Conservation (phyloP, 306 rosid species). For the Sesbania bispinosa region DNA sequence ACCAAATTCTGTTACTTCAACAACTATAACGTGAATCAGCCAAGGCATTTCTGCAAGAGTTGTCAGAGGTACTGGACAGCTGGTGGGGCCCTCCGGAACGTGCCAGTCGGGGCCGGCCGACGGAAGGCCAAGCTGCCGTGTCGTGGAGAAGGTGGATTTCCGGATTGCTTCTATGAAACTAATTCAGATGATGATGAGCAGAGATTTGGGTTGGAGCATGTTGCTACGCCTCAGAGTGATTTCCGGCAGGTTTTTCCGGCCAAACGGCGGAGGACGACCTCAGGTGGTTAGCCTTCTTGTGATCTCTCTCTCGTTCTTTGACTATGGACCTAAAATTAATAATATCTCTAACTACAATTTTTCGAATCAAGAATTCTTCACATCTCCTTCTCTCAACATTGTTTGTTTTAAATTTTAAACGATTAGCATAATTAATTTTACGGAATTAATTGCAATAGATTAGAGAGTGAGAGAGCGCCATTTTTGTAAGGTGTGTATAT, state of each 20-base stretch:
- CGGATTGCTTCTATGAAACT: conserved; percentile 47
- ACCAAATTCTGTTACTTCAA: conserved; percentile 97
- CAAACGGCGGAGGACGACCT: conserved; percentile 50
- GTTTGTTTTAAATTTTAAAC: too few species aligned
- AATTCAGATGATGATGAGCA: conserved; percentile 32
- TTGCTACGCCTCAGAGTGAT: conserved; percentile 32
- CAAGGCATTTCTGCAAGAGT: conserved; percentile 84
- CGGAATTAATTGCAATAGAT: too few species aligned
- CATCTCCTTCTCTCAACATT: too few species aligned
- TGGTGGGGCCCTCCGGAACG: conserved; percentile 91
- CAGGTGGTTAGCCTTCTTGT: conserved; percentile 46
- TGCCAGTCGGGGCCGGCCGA: conserved; percentile 78
- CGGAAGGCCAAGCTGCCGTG: conserved; percentile 61
- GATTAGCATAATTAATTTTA: too few species aligned
- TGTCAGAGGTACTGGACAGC: conserved; percentile 96
- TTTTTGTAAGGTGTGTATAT: too few species aligned
- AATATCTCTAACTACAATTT: neutral
- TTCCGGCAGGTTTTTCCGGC: conserved; percentile 49
- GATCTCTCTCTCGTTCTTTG: too few species aligned
- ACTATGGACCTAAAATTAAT: too few species aligned
- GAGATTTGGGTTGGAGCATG: conserved; percentile 52
- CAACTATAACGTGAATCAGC: conserved; percentile 91
- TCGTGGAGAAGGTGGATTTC: conserved; percentile 28
- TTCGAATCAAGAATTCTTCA: too few species aligned
- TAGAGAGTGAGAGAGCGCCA: too few species aligned